Percentiles rank a stretch among this genome's conserved stretches.
Conservation (phyloP, 2,329 filamentous ascomycete species). For the Epichloe festucae region DNA sequence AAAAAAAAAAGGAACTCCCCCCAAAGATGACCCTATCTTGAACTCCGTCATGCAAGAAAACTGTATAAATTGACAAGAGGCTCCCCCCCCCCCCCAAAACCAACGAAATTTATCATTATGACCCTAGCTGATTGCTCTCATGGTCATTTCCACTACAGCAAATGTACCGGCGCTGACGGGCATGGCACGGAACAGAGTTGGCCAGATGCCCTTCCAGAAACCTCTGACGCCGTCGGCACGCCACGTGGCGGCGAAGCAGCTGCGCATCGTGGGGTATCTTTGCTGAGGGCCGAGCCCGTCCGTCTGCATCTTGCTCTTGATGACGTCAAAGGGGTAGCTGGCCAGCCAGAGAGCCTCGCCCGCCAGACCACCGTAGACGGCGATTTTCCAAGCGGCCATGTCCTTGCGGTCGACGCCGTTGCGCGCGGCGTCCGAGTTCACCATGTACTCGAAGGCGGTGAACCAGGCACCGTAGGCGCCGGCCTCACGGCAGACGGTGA, state of each 20-base stretch:
- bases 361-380: conserved; percentile 81
- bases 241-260: conserved; percentile 79
- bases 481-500: conserved; percentile 79
- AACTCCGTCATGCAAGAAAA: not conserved
- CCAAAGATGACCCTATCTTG: not conserved
- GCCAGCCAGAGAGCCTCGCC: conserved; percentile 88
- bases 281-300: conserved; percentile 69
- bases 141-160: conserved; percentile 61
- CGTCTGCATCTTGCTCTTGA: conserved; percentile 99
- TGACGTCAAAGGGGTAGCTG: conserved; percentile 90
- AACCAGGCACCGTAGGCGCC: conserved; percentile 97
- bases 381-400: conserved; percentile 73
- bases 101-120: not conserved
- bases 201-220: conserved; percentile 91
- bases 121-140: conserved; percentile 42
- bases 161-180: conserved; percentile 97
- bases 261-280: conserved; percentile 70
- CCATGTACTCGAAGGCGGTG: conserved; percentile 85
- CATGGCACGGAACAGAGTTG: conserved; percentile 88
- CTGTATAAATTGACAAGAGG: not conserved
- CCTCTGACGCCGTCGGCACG: conserved; percentile 62
- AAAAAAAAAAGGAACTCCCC: not conserved
- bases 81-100: too few species aligned
- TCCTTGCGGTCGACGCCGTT: conserved; percentile 65
- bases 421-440: conserved; percentile 75